Base-by-base conservation (phyloP, 2,329 filamentous ascomycete species). In the Sclerotinia subarctica region DNA sequence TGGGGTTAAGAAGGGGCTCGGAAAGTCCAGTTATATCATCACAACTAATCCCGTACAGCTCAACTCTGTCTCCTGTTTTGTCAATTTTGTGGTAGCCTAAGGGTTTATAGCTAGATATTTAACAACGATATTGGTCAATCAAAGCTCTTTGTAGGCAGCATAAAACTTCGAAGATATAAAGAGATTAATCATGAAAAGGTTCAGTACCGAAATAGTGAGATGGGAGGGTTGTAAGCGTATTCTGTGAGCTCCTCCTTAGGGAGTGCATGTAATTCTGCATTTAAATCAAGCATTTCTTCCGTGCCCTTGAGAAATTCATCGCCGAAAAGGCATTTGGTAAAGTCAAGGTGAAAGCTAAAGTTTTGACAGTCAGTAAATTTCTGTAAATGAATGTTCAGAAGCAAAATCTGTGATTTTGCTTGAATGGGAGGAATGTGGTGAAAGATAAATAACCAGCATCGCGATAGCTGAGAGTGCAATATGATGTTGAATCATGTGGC, bases 11-110 rank as follows among this genome's bases (percentile, higher is more conserved):
- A 49, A 69, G 67, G 2, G 63, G 69, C 42, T 57, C 60, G 5
- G 64, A 66, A 42, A 24, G 47, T 26, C 60, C 60, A 54, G 46
- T n/a, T 54, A 64, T 64, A 17, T 64, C 60, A n/a, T 64, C 60
- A 13, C 53, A 38, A 35, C 53, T 54, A 2, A 59, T 64, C 6
- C 49, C 35, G 19, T 64, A 64, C 2, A 64, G 49, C 49, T 64
- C 60, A 15, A 64, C 60, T 52, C 60, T 32, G 26, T 64, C 60
- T 64, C 47, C 32, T 7, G 19, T 17, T 15, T 38, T n/a, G 19
- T 35, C 60, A 54, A 64, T 64, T n/a, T 64, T 64, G 32, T 52
- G 60, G 6, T 64, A 52, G 4, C 60, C 60, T n/a, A 64, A 21
- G 17, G 46, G 60, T 29, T 64, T 64, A n/a, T 64, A 64, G 17